Evolutionary conservation across 1,139 yeast genomes (phyloP).

Genomic region (Saccharomycopsis phalli): DNA sequence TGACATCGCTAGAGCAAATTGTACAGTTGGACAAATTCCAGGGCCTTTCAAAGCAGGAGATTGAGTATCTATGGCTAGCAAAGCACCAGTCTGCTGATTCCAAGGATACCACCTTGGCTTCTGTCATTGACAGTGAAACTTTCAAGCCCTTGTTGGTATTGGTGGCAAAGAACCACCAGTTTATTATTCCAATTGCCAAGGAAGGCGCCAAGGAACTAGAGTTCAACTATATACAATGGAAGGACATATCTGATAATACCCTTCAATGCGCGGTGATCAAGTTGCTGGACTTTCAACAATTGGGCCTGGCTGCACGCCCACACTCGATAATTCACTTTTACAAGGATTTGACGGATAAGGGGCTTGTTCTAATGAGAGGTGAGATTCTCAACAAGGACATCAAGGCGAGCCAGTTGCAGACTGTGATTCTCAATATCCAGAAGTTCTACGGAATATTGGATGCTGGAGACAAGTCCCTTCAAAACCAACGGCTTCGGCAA

Average conservation of each 20-base stretch:
- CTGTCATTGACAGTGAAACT: slow-evolving; percentile 8
- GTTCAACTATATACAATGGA: slow-evolving; percentile 20
- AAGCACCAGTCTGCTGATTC: slow-evolving; percentile 5
- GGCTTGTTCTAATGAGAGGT: slow-evolving; percentile 19
- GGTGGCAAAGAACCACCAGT: slow-evolving; percentile 10
- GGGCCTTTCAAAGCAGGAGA: slow-evolving; percentile 9
- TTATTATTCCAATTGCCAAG: slow-evolving; percentile 15
- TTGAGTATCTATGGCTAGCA: slow-evolving; percentile 17
- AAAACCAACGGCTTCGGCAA: slow-evolving; percentile 12
- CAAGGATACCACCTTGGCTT: slow-evolving; percentile 2
- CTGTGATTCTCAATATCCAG: slow-evolving; percentile 17
- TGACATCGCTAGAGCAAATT: neutral
- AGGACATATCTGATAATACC: slow-evolving; percentile 5
- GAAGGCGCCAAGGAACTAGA: slow-evolving; percentile 14
- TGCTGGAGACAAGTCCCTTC: slow-evolving; percentile 1
- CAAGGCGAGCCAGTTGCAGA: slow-evolving; percentile 9
- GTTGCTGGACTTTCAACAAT: slow-evolving; percentile 13
- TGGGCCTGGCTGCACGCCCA: slow-evolving; percentile 11
- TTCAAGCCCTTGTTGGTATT: slow-evolving; percentile 6
- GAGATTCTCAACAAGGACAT: slow-evolving; percentile 11
- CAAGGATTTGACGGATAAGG: slow-evolving; percentile 14
- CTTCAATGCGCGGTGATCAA: slow-evolving; percentile 10
- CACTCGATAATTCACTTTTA: slow-evolving; percentile 17
- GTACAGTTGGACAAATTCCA: no score
- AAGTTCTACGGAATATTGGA: slow-evolving; percentile 19